Base-by-base conservation (phyloP, 352 stramenopile genomes). In the Pilasporangium apinafurcum region DNA sequence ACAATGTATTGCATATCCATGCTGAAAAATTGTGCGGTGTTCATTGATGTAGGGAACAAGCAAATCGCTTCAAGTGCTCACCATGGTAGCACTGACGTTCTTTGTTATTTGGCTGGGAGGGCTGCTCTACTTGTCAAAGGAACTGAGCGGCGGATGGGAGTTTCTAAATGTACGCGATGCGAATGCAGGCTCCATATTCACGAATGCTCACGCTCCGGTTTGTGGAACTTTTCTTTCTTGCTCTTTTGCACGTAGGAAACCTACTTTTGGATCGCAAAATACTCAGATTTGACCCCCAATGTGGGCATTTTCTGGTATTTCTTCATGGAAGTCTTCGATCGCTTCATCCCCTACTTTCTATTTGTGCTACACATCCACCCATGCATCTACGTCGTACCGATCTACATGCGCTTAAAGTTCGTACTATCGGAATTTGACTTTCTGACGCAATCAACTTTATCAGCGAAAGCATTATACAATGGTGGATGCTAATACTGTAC, bases 251-350 rank as follows among this genome's bases (percentile, higher is more conserved):
- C n/a, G 10, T 36, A 87, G 73, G 67, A 86, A 52, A 91, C 81
- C 2, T 93, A 93, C 47, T 43, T 86, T 32, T 93, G 81, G 81
- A 64, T 91, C 21, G 70, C 69, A 1, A 67, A 63, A 27, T 93
- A 90, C 38, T 86, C 71, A 32, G 81, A 91, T 45, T 55, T 93
- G 73, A 91, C 81, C 1, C 78, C 78, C 7, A 90, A 91, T 35
- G 68, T 93, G 18, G 81, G 81, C 27, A 76, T 91, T 47, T 93
- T 93, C 52, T 93, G 81, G 81, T 93, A 93, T 40, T 91, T 93
- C 47, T 91, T 93, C 48, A 93, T 86, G 53, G 81, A 93, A 49
- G 64, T 93, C 1, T 93, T 93, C 39, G 78, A 93, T 48, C 78
- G 81, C 16, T 93, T 93, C 42, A 84, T 85, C 37, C 65, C 65